Evolutionary conservation across 352 stramenopile genomes (phyloP).

Genomic region (Globisporangium polare): DNA sequence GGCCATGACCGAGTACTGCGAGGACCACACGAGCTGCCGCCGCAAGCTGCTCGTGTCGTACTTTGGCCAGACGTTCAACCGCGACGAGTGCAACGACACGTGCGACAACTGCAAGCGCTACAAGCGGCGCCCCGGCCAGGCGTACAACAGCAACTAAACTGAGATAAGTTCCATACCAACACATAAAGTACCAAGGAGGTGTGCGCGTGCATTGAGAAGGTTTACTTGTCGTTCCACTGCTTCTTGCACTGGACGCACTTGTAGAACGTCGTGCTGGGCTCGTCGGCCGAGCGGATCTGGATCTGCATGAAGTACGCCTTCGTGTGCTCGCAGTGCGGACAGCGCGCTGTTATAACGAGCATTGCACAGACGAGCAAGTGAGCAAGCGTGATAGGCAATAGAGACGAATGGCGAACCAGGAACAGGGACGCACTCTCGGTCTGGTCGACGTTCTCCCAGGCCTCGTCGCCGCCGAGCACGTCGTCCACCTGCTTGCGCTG

Average conservation of each 20-base stretch:
- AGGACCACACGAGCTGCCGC: slow-evolving; percentile 69
- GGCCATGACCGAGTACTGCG: slow-evolving; percentile 77
- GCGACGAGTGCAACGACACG: slow-evolving; percentile 52
- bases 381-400: neutral
- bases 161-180: neutral
- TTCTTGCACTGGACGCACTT: slow-evolving; percentile 98
- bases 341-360: slow-evolving; percentile 59
- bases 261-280: slow-evolving; percentile 99
- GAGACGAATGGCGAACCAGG: neutral
- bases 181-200: neutral
- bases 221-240: slow-evolving; percentile 92
- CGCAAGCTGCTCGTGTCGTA: slow-evolving; percentile 74
- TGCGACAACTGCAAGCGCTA: slow-evolving; percentile 16
- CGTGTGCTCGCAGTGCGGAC: slow-evolving; percentile 93
- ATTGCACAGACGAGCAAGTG: neutral
- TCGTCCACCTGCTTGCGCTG: slow-evolving; percentile 98
- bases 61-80: slow-evolving; percentile 74
- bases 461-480: slow-evolving; percentile 95
- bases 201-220: neutral
- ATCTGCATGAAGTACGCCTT: slow-evolving; percentile 99
- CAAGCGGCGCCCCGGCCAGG: neutral
- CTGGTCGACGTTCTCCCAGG: slow-evolving; percentile 98
- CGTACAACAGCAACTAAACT: slow-evolving; percentile 10
- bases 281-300: slow-evolving; percentile 98
- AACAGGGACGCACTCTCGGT: slow-evolving; percentile 81